Conservation (phyloP, 305 asterid species). For the Plantago lanceolata region DNA sequence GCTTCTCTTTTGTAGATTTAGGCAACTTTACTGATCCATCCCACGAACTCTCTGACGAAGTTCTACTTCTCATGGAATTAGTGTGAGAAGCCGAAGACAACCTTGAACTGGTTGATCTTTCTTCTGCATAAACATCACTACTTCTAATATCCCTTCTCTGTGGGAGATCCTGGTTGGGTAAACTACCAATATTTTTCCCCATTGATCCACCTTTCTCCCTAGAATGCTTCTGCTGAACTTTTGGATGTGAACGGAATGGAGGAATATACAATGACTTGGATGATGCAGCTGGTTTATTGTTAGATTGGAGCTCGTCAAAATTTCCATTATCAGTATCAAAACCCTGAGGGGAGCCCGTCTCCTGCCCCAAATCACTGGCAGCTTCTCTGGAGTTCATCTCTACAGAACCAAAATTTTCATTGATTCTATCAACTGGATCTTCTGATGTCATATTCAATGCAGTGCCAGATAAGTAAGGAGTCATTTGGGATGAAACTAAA, state of each 20-base stretch:
- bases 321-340: conserved; percentile 55
- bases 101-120: conserved; percentile 72
- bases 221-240: conserved; percentile 55
- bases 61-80: conserved; percentile 71
- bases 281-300: conserved; percentile 50
- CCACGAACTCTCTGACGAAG: conserved; percentile 98
- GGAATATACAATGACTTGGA: conserved; percentile 53
- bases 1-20: conserved; percentile 60
- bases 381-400: conserved; percentile 52
- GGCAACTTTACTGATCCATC: conserved; percentile 65
- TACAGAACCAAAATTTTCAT: conserved; percentile 50
- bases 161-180: conserved; percentile 38
- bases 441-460: conserved; percentile 53
- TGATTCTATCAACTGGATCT: conserved; percentile 49
- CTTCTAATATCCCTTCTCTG: conserved; percentile 30
- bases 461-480: conserved; percentile 56
- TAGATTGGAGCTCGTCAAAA: conserved; percentile 41
- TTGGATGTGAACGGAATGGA: conserved; percentile 48
- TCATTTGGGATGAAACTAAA: conserved; percentile 54
- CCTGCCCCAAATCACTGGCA: conserved; percentile 67
- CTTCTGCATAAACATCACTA: conserved; percentile 62
- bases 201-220: conserved; percentile 57
- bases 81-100: conserved; percentile 73
- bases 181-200: conserved; percentile 45
- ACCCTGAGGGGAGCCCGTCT: conserved; percentile 46